Conservation (phyloP, 2,329 filamentous ascomycete genomes). For the Aquanectria penicillioides region DNA sequence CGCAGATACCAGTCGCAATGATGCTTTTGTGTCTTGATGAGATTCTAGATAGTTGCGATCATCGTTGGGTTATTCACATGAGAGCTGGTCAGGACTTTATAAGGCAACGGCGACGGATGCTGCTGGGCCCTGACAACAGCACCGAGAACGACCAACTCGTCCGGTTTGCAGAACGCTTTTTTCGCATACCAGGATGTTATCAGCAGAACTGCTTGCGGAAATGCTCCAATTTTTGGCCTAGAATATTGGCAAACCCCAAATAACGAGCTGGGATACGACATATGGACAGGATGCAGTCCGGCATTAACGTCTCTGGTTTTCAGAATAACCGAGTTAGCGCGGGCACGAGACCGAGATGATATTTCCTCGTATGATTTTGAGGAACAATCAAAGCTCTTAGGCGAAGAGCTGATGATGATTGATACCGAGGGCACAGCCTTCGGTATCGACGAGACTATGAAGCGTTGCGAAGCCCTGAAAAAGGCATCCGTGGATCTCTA, state of each 20-base stretch:
- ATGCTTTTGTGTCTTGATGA: conserved; percentile 40
- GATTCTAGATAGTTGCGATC: conserved; percentile 35
- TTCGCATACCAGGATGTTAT: conserved; percentile 63
- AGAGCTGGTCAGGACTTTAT: conserved; percentile 59
- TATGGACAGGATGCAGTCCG: conserved; percentile 61
- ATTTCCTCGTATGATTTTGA: conserved; percentile 8
- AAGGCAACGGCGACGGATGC: conserved; percentile 45
- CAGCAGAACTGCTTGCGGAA: conserved; percentile 59
- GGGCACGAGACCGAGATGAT: conserved; percentile 33
- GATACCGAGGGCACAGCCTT: not conserved
- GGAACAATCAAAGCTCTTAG: conserved; percentile 5
- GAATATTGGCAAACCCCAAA: conserved; percentile 55
- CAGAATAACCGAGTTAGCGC: conserved; percentile 57
- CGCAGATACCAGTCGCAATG: conserved; percentile 36
- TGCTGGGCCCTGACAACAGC: conserved; percentile 25
- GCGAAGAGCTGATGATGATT: not conserved
- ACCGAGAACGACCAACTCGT: not conserved
- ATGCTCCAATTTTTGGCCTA: conserved; percentile 55
- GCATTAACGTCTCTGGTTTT: conserved; percentile 57
- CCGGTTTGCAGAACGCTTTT: conserved; percentile 54
- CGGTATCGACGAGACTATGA: conserved; percentile 28
- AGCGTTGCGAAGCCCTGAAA: conserved; percentile 43
- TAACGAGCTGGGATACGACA: conserved; percentile 38
- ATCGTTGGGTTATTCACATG: conserved; percentile 58
- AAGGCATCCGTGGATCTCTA: conserved; percentile 56